These are phyloP conservation scores for Phaeosphaeriaceae sp. DNA, from an alignment of 2,329 filamentous ascomycete genomes.

Conservation along the genomic window DNA sequence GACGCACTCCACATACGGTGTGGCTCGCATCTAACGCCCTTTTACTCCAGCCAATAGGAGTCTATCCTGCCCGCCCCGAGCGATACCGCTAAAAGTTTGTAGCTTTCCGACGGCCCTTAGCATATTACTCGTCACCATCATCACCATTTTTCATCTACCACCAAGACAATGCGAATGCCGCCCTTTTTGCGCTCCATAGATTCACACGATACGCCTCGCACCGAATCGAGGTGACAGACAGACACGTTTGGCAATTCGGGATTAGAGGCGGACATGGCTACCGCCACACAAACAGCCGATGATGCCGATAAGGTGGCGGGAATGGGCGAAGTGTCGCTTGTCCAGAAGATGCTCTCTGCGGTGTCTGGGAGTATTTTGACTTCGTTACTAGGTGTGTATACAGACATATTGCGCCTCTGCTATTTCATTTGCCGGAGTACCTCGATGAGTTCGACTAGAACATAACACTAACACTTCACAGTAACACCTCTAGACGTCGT, in stretches of 20 bases:
- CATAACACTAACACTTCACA: slow-evolving; percentile 46
- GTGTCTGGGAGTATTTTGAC: slow-evolving; percentile 89
- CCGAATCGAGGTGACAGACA: slow-evolving; percentile 40
- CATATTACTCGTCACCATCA: slow-evolving; percentile 26
- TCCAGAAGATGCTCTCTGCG: slow-evolving; percentile 94
- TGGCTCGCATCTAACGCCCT: not conserved
- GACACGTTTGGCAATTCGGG: not conserved
- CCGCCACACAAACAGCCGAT: slow-evolving; percentile 42
- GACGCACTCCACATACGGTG: slow-evolving; percentile 13
- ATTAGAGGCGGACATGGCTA: slow-evolving; percentile 30
- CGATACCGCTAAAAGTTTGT: slow-evolving; percentile 25
- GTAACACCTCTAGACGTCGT: slow-evolving; percentile 97
- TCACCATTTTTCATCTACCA: slow-evolving; percentile 22
- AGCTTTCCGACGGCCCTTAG: slow-evolving; percentile 14
- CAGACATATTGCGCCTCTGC: slow-evolving; percentile 4
- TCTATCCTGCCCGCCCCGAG: not conserved
- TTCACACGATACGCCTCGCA: slow-evolving; percentile 29
- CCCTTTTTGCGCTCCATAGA: slow-evolving; percentile 29
- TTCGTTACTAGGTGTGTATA: slow-evolving; percentile 76
- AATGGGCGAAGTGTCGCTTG: slow-evolving; percentile 73
- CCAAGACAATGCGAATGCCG: slow-evolving; percentile 37
- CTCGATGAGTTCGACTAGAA: not conserved
- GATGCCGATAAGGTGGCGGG: slow-evolving; percentile 51
- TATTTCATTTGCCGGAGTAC: too few relatives aligned
- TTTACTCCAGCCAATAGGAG: slow-evolving; percentile 8